Conservation (phyloP, 192 early-diverging fungal species). For the Coemansia sp. region DNA sequence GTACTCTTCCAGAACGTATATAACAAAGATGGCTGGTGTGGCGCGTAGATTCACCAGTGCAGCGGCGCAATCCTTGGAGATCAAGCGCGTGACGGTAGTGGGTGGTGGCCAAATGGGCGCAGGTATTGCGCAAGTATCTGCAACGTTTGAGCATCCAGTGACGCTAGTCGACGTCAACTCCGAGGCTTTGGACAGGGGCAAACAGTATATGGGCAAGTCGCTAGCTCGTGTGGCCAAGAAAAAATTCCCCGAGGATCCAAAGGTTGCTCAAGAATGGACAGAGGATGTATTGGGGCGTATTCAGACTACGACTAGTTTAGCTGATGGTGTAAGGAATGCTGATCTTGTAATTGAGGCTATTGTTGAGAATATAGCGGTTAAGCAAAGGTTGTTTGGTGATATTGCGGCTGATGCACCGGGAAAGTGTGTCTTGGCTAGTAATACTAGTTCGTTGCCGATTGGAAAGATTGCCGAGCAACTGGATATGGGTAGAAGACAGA, state of each 20-base stretch:
- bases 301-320: slow-evolving; percentile 63
- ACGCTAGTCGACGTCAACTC: slow-evolving; percentile 83
- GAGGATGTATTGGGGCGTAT: slow-evolving; percentile 72
- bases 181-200: slow-evolving; percentile 73
- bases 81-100: slow-evolving; percentile 69
- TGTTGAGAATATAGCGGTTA: slow-evolving; percentile 88
- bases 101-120: slow-evolving; percentile 89
- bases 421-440: slow-evolving; percentile 80
- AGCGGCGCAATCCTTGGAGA: slow-evolving; percentile 3
- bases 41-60: slow-evolving; percentile 12
- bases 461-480: slow-evolving; percentile 73
- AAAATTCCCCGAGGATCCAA: slow-evolving; percentile 73
- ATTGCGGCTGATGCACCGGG: slow-evolving; percentile 73
- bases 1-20: neutral
- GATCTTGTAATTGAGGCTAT: slow-evolving; percentile 95
- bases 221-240: slow-evolving; percentile 88
- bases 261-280: slow-evolving; percentile 64
- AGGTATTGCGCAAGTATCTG: slow-evolving; percentile 87
- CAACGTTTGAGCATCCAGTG: slow-evolving; percentile 75
- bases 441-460: slow-evolving; percentile 91
- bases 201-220: slow-evolving; percentile 81
- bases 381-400: slow-evolving; percentile 76
- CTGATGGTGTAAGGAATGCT: slow-evolving; percentile 59
- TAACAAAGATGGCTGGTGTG: neutral
- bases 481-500: slow-evolving; percentile 44